Percentiles rank a stretch among this genome's conserved stretches.
phyloP scores from a whole-genome alignment of 192 early-diverging fungal genomes.

The Diversispora eburnea region DNA sequence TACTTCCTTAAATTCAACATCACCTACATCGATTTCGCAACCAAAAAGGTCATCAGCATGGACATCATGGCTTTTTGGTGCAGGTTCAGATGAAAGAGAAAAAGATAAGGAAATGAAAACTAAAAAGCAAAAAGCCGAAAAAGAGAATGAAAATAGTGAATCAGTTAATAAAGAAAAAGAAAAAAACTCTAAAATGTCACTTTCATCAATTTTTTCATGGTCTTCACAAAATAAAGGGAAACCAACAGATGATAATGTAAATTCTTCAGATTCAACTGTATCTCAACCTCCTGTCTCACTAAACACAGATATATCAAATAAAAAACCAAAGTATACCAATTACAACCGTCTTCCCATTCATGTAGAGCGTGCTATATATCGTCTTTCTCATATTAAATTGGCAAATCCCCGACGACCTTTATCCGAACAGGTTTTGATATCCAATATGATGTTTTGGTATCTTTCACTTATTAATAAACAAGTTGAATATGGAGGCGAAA shows the following conservation, averaged over 20 bases:
- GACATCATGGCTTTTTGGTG: not conserved
- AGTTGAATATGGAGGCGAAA: constrained; percentile 15
- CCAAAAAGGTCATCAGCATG: not conserved
- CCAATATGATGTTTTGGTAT: constrained; percentile 84
- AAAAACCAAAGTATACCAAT: constrained; percentile 54
- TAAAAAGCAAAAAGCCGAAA: constrained; percentile 9
- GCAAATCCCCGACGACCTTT: constrained; percentile 72
- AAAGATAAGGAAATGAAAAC: constrained; percentile 4
- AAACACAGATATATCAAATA: constrained; percentile 13
- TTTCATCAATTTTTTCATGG: constrained; percentile 41
- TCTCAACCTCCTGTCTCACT: constrained; percentile 22
- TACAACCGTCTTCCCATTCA: constrained; percentile 65
- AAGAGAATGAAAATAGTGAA: not conserved
- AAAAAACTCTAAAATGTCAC: not conserved
- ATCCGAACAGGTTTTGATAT: constrained; percentile 69
- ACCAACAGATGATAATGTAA: constrained; percentile 28
- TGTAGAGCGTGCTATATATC: constrained; percentile 74
- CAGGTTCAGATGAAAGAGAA: not conserved
- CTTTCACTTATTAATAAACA: constrained; percentile 63
- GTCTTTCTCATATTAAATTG: constrained; percentile 68
- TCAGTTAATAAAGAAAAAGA: constrained; percentile 9
- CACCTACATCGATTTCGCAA: not conserved
- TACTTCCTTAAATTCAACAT: not conserved
- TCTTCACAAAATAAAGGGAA: constrained; percentile 33
- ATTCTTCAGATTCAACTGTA: constrained; percentile 6